Percentiles rank a stretch among this genome's conserved stretches.
These are phyloP conservation scores for Typha latifolia DNA, from an alignment of 176 grass and related monocot genomes.

Conservation along the genomic window DNA sequence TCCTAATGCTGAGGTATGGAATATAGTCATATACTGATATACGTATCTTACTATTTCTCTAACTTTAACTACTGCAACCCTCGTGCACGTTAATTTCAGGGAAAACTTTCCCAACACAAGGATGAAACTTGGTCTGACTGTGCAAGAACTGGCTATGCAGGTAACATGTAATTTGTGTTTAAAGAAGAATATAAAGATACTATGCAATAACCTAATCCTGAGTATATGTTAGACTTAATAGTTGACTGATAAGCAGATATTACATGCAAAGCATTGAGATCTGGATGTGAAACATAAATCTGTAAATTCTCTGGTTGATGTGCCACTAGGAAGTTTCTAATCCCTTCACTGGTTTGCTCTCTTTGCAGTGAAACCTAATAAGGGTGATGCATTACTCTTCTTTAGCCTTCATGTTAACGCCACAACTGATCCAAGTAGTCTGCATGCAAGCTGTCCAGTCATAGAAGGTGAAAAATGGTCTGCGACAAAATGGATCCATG, in stretches of 20 bases:
- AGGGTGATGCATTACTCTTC: conserved; percentile 63
- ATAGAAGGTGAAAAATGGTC: conserved; percentile 78
- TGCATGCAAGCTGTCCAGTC: conserved; percentile 68
- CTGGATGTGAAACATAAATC: too few relatives aligned
- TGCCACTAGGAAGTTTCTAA: background rate
- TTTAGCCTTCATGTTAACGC: conserved; percentile 63
- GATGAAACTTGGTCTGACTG: conserved; percentile 76
- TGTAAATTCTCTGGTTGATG: too few relatives aligned
- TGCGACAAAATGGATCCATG: conserved; percentile 76
- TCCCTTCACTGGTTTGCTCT: background rate
- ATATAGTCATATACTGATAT: background rate
- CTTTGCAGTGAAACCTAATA: conserved; percentile 56
- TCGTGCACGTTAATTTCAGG: conserved; percentile 33
- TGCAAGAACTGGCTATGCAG: conserved; percentile 64
- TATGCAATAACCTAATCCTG: background rate
- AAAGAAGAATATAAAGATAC: background rate
- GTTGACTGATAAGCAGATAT: too few relatives aligned
- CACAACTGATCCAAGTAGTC: conserved; percentile 49
- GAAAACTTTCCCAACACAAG: conserved; percentile 56
- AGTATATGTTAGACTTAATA: background rate
- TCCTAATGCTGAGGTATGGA: conserved; percentile 72
- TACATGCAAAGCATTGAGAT: too few relatives aligned
- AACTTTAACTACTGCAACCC: conserved; percentile 8
- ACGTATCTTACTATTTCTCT: background rate
- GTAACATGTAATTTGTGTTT: background rate